Percentiles rank a stretch among this genome's conserved stretches.
Conservation (phyloP, 2,329 filamentous ascomycete genomes). For the Alternaria dauci region DNA sequence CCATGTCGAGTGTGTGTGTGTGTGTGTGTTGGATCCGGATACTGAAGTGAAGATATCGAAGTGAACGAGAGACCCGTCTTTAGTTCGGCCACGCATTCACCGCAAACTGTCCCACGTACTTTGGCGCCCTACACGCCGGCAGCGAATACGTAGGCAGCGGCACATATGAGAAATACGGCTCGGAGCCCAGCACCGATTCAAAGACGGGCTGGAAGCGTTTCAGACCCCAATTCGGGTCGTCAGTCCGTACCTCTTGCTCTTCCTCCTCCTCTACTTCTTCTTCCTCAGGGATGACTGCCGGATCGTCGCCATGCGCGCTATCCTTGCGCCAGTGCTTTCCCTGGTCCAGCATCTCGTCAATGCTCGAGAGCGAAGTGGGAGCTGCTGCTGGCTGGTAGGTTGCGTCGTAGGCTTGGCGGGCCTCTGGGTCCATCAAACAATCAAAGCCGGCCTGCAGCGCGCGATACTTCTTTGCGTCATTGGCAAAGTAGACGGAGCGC, state of each 20-base stretch:
- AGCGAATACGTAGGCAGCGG: constrained; percentile 24
- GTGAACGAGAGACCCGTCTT: not conserved
- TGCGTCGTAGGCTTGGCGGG: constrained; percentile 39
- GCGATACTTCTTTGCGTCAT: constrained; percentile 40
- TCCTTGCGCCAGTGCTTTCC: constrained; percentile 35
- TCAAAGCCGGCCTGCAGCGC: constrained; percentile 42
- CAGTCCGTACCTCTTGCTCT: constrained; percentile 27
- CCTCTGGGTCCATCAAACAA: constrained; percentile 39
- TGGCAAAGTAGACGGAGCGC: constrained; percentile 40
- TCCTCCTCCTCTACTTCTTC: constrained; percentile 26
- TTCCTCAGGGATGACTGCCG: constrained; percentile 21
- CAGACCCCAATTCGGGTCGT: constrained; percentile 39
- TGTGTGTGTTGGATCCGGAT: not conserved
- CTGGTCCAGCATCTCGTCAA: constrained; percentile 25
- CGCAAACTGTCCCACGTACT: constrained; percentile 32
- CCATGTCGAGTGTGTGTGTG: not conserved
- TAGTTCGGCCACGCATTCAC: constrained; percentile 28
- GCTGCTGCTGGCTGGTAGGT: constrained; percentile 24
- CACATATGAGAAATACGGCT: constrained; percentile 39
- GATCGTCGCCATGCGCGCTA: constrained; percentile 30
- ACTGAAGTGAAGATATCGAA: not conserved
- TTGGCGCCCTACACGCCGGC: constrained; percentile 31
- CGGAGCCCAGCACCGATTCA: constrained; percentile 31
- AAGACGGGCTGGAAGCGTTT: constrained; percentile 31
- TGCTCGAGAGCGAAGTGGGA: constrained; percentile 16